These are phyloP conservation scores for Daldinia concentrica DNA, from an alignment of 495 filamentous ascomycete species.

Conservation along the genomic window DNA sequence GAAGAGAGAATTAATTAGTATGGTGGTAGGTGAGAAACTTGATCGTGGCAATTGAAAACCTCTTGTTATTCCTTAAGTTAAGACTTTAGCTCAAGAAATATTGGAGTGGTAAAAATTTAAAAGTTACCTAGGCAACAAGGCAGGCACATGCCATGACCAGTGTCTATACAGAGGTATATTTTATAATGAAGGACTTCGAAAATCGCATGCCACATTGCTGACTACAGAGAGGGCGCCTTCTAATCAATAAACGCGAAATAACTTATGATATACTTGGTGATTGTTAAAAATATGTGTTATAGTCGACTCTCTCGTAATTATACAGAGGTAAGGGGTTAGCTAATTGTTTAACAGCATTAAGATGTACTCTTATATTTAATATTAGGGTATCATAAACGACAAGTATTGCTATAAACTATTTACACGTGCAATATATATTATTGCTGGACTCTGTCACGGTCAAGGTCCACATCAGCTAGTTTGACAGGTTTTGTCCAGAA, in stretches of 20 bases:
- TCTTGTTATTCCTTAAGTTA: no score
- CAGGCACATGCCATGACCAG: neutral
- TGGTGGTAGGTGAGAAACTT: neutral
- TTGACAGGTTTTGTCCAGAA: conserved; percentile 42
- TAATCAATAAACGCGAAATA: no score
- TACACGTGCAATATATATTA: conserved; percentile 11
- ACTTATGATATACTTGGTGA: neutral
- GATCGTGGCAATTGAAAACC: neutral
- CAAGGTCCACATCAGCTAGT: conserved; percentile 45
- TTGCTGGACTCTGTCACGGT: conserved; percentile 38
- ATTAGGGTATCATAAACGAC: conserved; percentile 25
- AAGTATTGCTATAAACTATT: conserved; percentile 13
- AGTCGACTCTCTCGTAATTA: no score
- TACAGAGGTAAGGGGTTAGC: no score
- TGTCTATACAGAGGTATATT: neutral
- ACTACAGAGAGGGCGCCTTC: no score
- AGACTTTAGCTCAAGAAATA: no score
- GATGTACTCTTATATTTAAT: conserved; percentile 1
- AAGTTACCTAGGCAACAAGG: no score
- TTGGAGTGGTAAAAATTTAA: neutral
- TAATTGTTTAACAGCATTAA: no score
- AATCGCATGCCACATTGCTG: no score
- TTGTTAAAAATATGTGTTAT: neutral
- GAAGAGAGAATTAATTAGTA: neutral
- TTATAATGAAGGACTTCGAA: neutral